phyloP scores from a whole-genome alignment of 495 filamentous ascomycete genomes.

The Bacidia gigantensis region DNA sequence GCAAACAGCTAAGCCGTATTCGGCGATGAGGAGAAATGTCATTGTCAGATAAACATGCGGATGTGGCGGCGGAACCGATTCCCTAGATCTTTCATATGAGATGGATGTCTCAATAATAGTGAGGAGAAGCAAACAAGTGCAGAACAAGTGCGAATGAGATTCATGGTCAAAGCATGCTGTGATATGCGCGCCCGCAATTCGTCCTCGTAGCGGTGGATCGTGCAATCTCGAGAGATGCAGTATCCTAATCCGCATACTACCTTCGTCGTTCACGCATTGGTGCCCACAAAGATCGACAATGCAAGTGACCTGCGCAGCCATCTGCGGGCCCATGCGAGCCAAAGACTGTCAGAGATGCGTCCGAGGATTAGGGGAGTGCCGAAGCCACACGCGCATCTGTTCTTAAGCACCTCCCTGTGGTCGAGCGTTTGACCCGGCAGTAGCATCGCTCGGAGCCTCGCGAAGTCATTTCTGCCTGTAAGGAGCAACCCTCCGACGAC shows the following conservation, averaged over 20 bases:
- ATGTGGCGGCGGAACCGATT: not conserved
- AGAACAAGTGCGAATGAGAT: too few species aligned
- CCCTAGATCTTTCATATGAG: not conserved
- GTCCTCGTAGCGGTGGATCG: not conserved
- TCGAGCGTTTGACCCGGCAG: not conserved
- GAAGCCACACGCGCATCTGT: not conserved
- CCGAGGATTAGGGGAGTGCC: not conserved
- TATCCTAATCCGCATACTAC: not conserved
- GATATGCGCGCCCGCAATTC: too few species aligned
- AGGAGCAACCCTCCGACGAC: not conserved
- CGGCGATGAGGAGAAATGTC: not conserved
- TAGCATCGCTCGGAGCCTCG: not conserved
- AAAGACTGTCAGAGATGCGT: not conserved
- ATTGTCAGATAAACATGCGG: not conserved
- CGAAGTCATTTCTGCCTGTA: not conserved
- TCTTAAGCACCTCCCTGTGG: not conserved
- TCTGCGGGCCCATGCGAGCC: not conserved
- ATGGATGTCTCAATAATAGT: not conserved
- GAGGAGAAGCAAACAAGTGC: not conserved
- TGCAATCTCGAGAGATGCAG: not conserved
- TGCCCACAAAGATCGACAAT: conserved; percentile 8
- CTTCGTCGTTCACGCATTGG: conserved; percentile 1
- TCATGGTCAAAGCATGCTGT: too few species aligned
- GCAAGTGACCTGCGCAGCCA: not conserved
- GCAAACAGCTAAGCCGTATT: not conserved